Evolutionary conservation across 192 early-diverging fungal species (phyloP).

Genomic region (Backusella mclennaniae): DNA sequence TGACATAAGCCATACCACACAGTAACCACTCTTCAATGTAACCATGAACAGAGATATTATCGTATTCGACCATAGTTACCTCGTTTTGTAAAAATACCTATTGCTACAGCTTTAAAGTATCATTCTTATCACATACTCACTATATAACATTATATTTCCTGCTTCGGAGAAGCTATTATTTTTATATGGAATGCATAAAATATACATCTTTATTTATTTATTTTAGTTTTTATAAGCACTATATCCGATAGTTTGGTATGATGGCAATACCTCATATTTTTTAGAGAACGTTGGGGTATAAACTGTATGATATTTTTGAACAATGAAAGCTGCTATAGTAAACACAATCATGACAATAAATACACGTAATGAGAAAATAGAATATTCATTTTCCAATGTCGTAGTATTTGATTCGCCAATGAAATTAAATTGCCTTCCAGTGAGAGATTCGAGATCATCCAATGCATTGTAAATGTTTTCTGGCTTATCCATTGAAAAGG

Average conservation of each 20-base stretch:
- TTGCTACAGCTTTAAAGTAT: background rate
- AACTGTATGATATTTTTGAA: background rate
- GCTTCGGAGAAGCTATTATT: background rate
- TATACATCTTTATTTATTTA: background rate
- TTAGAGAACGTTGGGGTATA: background rate
- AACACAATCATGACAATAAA: background rate
- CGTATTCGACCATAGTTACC: background rate
- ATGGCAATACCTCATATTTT: background rate
- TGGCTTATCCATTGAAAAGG: background rate
- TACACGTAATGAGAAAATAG: background rate
- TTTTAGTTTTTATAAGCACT: slow-evolving; percentile 1
- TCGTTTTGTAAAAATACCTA: background rate
- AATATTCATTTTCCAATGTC: background rate
- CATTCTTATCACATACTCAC: background rate
- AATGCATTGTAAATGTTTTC: background rate
- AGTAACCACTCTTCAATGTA: background rate
- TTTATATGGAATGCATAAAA: slow-evolving; percentile 1
- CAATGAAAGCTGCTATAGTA: background rate
- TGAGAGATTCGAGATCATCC: background rate
- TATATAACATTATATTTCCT: background rate
- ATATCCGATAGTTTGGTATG: background rate
- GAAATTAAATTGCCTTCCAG: background rate
- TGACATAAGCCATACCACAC: background rate
- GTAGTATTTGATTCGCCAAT: background rate
- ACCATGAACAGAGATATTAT: background rate